Evolutionary conservation across 768 basidiomycete genomes (phyloP), one percentile per base, ranked within the genome.

Genomic region (Boletellus emodensis): DNA sequence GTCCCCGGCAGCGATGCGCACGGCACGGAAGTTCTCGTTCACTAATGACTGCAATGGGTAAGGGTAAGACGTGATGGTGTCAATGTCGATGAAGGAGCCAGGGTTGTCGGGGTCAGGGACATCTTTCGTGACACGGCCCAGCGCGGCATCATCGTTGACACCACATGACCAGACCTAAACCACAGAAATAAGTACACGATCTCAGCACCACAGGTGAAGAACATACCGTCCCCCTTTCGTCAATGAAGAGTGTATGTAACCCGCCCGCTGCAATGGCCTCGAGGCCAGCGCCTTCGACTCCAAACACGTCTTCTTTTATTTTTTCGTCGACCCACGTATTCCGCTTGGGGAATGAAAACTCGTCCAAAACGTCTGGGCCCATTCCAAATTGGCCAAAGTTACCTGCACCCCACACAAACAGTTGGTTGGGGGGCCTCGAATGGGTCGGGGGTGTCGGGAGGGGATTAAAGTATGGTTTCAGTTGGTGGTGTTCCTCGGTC

Each of bases 341-440:
- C 49, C 84, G 79, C 61, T 79, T 85, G 9, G 94, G 94, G 56
- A 84, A 85, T 46, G 77, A 70, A 49, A 87, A 77, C 67, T 95
- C 91, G 50, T 75, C 82, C 30, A 92, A 72, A 43, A 72, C 63
- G 55, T 84, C 81, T 4, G 83, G 82, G 34, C 95, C 95, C 74
- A 95, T 81, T 30, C 94, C 96, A 61, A 96, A 87, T 68, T 98
- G 94, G 28, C 94, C 94, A 72, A 93, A 92, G 68, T 95, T 94
- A 24, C 93, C 94, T 11, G 86, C 84, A 7, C 95, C 95, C 81
- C 90, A 97, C 8, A 81, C 85, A 56, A 94, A 95, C 15, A 94
- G 75, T 37, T 85, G 77, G 13, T 82, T 77, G 32, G 84, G 75
- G 17, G 91, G 92, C 39, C 83, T 78, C 40, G 72, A 59, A 49